These are phyloP conservation scores for Penicillium psychrosexuale DNA, from an alignment of 2,329 filamentous ascomycete genomes.

Conservation along the genomic window DNA sequence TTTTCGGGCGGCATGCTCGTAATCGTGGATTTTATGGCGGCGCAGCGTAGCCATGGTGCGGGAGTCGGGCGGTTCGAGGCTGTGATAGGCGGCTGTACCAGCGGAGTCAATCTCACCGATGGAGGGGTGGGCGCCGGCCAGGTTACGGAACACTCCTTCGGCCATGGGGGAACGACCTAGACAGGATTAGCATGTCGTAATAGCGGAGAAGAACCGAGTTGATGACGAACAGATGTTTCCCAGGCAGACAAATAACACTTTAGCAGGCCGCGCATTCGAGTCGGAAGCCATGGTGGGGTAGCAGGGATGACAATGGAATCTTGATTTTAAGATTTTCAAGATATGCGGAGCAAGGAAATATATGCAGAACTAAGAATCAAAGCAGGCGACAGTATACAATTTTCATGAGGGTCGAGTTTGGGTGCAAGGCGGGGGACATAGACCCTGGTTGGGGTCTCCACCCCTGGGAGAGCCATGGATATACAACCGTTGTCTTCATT, in stretches of 20 bases:
- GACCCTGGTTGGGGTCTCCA: constrained; percentile 2
- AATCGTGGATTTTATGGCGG: constrained; percentile 71
- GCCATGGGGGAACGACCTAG: constrained; percentile 83
- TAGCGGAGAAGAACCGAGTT: neutral
- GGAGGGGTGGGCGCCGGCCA: constrained; percentile 57
- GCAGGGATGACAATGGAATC: neutral
- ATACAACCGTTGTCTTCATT: too few species aligned
- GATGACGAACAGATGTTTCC: constrained; percentile 77
- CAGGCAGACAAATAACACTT: constrained; percentile 90
- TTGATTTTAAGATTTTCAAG: neutral
- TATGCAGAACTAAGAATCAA: neutral
- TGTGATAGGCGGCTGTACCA: constrained; percentile 86
- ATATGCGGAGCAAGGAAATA: neutral
- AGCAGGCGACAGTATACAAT: neutral
- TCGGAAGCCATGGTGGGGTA: constrained; percentile 22
- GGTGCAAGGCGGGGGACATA: constrained; percentile 6
- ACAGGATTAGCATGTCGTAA: constrained; percentile 3
- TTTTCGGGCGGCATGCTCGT: constrained; percentile 73
- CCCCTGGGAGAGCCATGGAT: neutral
- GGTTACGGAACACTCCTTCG: constrained; percentile 81
- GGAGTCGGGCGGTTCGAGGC: constrained; percentile 70
- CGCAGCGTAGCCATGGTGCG: constrained; percentile 78
- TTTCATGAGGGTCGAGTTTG: neutral
- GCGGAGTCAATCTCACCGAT: constrained; percentile 78
- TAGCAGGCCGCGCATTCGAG: constrained; percentile 44